These are phyloP conservation scores for Coemansia furcata DNA, from an alignment of 192 early-diverging fungal genomes.

Conservation along the genomic window DNA sequence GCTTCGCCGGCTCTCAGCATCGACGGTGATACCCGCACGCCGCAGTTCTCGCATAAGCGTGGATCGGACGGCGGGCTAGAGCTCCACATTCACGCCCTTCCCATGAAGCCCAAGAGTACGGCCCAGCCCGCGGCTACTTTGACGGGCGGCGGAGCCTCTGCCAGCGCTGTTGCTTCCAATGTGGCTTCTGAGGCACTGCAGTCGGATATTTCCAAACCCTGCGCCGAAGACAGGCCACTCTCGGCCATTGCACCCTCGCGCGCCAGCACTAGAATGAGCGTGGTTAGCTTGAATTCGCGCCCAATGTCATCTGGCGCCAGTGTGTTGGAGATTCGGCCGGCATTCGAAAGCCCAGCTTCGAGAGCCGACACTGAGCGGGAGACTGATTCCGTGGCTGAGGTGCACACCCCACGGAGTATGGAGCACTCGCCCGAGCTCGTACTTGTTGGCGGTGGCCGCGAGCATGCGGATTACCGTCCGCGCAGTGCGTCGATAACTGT, in stretches of 20 bases:
- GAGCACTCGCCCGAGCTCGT: conserved; percentile 24
- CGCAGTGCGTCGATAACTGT: conserved; percentile 40
- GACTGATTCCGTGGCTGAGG: conserved; percentile 7
- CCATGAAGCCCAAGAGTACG: conserved; percentile 11
- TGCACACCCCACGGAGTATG: conserved; percentile 29
- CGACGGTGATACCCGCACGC: conserved; percentile 30
- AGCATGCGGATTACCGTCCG: conserved; percentile 12
- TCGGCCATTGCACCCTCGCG: conserved; percentile 11
- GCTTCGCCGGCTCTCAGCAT: conserved; percentile 31
- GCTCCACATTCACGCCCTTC: conserved; percentile 46
- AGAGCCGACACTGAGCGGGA: conserved; percentile 11
- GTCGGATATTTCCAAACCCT: background rate
- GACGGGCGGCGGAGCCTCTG: conserved; percentile 18
- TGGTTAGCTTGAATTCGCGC: conserved; percentile 20
- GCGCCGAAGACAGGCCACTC: background rate
- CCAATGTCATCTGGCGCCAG: conserved; percentile 30
- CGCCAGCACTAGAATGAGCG: conserved; percentile 37
- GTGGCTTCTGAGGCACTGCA: background rate
- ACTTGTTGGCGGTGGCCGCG: conserved; percentile 31
- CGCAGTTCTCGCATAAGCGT: conserved; percentile 35
- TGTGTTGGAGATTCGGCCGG: conserved; percentile 43
- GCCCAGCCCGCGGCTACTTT: conserved; percentile 4
- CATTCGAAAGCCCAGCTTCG: conserved; percentile 30
- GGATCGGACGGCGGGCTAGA: conserved; percentile 34
- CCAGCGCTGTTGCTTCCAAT: background rate